These are phyloP conservation scores for Microcera coccophila DNA, from an alignment of 2,329 filamentous ascomycete species.

Conservation along the genomic window DNA sequence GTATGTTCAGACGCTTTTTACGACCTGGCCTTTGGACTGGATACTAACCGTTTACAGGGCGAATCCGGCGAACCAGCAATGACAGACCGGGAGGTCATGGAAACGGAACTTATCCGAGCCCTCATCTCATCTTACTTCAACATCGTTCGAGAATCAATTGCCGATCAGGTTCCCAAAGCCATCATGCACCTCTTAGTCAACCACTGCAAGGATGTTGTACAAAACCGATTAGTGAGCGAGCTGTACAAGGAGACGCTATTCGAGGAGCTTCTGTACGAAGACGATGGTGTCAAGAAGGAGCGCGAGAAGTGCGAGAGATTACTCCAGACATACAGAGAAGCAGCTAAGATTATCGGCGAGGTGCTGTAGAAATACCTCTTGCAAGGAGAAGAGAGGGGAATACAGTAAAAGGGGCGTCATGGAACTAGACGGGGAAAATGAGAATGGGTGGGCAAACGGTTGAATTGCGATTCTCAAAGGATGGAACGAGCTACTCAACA, in stretches of 20 bases:
- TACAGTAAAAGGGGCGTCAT: slow-evolving; percentile 10
- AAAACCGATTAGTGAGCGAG: slow-evolving; percentile 93
- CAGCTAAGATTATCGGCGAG: slow-evolving; percentile 96
- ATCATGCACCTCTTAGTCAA: slow-evolving; percentile 99
- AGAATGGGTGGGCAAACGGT: not conserved
- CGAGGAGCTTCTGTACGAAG: slow-evolving; percentile 91
- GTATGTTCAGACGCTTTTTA: slow-evolving; percentile 44
- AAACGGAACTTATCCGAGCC: slow-evolving; percentile 93
- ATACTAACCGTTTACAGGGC: slow-evolving; percentile 38
- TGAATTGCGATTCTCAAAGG: not conserved
- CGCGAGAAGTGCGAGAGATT: slow-evolving; percentile 98
- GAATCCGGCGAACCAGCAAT: slow-evolving; percentile 74
- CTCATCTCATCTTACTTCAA: slow-evolving; percentile 99
- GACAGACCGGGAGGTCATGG: slow-evolving; percentile 92
- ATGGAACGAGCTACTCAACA: not conserved
- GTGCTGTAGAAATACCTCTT: slow-evolving; percentile 59
- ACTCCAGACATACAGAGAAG: slow-evolving; percentile 92
- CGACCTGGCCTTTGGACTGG: slow-evolving; percentile 10
- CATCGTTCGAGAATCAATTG: slow-evolving; percentile 97
- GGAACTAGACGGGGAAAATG: slow-evolving; percentile 2
- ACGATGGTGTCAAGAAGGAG: slow-evolving; percentile 95
- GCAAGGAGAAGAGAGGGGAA: not conserved
- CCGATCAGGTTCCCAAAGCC: slow-evolving; percentile 96
- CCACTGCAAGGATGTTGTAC: slow-evolving; percentile 95
- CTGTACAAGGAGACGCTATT: slow-evolving; percentile 91